These are phyloP conservation scores for Backusella australiensis DNA, from an alignment of 192 early-diverging fungal genomes.

Conservation along the genomic window DNA sequence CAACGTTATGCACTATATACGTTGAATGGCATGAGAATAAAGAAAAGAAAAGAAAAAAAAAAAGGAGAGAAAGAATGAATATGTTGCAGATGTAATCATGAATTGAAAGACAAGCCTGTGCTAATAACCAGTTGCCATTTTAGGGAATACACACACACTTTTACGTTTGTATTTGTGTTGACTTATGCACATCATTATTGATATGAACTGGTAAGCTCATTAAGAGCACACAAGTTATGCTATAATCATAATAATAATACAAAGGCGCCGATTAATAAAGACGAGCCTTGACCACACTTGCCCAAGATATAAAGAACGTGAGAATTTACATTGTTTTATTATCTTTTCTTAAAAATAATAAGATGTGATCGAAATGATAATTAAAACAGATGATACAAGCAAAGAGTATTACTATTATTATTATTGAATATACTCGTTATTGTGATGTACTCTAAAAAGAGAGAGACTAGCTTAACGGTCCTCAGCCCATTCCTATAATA, in stretches of 20 bases:
- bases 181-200: not conserved
- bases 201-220: too few relatives aligned
- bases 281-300: too few relatives aligned
- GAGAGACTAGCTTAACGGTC: conserved; percentile 28
- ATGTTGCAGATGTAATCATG: too few relatives aligned
- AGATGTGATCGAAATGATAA: not conserved
- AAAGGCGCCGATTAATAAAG: too few relatives aligned
- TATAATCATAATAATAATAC: too few relatives aligned
- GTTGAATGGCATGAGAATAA: not conserved
- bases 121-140: not conserved
- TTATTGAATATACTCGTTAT: not conserved
- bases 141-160: not conserved
- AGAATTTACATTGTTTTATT: not conserved
- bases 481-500: conserved; percentile 43
- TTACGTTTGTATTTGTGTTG: too few relatives aligned
- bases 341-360: not conserved
- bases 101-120: not conserved
- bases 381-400: not conserved
- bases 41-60: not conserved
- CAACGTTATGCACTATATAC: not conserved
- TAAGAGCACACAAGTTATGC: too few relatives aligned
- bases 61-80: not conserved
- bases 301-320: not conserved
- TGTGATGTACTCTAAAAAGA: not conserved
- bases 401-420: not conserved